phyloP scores from a whole-genome alignment of 2,329 filamentous ascomycete species.

The Calonectria pseudoturangicola region DNA sequence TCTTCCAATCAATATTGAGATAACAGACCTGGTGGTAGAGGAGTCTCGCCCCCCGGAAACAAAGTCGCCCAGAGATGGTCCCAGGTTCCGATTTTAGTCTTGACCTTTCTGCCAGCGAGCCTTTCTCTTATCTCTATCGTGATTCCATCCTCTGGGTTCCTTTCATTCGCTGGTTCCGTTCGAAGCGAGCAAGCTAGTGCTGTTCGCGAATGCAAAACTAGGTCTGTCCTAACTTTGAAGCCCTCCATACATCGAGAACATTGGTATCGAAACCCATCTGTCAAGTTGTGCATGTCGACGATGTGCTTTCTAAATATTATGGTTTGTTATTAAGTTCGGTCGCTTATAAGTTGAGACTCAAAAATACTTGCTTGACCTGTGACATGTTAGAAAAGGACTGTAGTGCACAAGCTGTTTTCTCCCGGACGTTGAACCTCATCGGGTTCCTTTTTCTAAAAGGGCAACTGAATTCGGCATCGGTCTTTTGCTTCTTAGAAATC shows the following conservation, averaged over 20 bases:
- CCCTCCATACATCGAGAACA: neutral
- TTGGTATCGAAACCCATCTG: neutral
- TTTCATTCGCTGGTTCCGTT: neutral
- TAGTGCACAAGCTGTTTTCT: neutral
- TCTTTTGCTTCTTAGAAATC: neutral
- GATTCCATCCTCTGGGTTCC: slow-evolving; percentile 4
- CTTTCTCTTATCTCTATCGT: neutral
- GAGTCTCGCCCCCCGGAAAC: neutral
- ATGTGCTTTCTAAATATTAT: neutral
- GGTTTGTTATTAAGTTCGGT: too few relatives aligned
- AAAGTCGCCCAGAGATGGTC: neutral
- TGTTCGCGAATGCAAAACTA: neutral
- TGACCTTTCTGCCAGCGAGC: neutral
- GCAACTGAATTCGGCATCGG: neutral
- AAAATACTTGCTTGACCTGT: neutral
- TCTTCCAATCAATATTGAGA: neutral
- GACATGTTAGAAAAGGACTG: neutral
- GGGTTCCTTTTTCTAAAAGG: neutral
- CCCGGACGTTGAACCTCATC: neutral
- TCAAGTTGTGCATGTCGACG: neutral
- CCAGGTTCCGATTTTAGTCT: neutral
- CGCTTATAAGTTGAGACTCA: neutral
- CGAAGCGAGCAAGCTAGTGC: neutral
- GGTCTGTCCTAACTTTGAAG: neutral
- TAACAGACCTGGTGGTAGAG: neutral